Conservation (phyloP, 106 monocot species). For the Dioscorea dumetorum region DNA sequence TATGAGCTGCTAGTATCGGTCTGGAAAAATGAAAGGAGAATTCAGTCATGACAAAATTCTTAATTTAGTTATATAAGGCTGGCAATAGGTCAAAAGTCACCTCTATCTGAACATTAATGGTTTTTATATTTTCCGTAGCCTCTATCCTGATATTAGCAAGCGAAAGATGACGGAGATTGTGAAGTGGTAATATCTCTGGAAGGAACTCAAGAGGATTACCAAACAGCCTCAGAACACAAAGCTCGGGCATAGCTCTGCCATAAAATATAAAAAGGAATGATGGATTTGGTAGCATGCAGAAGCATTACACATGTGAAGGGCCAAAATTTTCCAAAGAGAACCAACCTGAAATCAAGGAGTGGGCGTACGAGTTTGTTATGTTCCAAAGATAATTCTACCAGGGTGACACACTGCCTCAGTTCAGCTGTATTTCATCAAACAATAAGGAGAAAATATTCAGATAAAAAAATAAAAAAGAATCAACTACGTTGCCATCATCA, state of each 20-base stretch:
- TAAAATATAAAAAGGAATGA: conserved; percentile 42
- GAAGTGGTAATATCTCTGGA: conserved; percentile 89
- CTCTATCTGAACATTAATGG: conserved; percentile 88
- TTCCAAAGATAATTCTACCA: conserved; percentile 88
- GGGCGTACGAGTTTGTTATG: conserved; percentile 93
- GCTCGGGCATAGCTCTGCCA: conserved; percentile 90
- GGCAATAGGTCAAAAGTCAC: conserved; percentile 19
- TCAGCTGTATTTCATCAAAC: conserved; percentile 49
- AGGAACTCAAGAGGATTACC: conserved; percentile 99
- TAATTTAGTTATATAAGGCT: too few relatives aligned
- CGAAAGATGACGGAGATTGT: conserved; percentile 79
- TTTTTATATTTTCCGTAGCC: conserved; percentile 82
- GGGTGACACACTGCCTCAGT: conserved; percentile 78
- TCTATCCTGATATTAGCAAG: conserved; percentile 96
- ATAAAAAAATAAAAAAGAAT: background rate
- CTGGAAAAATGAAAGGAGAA: conserved; percentile 38
- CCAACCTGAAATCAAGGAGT: conserved; percentile 96
- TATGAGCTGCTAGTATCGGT: conserved; percentile 67
- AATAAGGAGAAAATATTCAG: background rate
- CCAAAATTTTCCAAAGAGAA: conserved; percentile 3
- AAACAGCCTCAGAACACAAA: conserved; percentile 81
- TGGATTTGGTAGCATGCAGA: conserved; percentile 9
- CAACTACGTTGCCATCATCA: background rate
- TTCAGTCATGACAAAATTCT: background rate
- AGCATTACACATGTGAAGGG: background rate